Conservation (phyloP, 306 rosid genomes). For the Castanopsis chinensis region DNA sequence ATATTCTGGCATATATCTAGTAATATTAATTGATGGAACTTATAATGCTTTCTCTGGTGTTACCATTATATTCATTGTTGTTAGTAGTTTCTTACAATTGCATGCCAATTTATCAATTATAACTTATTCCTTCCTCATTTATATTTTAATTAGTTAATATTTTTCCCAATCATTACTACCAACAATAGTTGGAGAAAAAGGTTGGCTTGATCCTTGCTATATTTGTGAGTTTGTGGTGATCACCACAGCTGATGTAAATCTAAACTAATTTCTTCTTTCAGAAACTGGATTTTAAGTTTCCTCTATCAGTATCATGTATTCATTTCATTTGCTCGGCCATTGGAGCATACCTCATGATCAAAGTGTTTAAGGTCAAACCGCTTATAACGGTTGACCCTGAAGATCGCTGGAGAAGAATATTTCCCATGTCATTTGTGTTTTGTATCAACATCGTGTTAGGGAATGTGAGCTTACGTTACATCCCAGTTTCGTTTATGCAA, state of each 20-base stretch:
- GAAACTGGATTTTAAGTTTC: conserved; percentile 99
- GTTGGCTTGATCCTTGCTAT: conserved; percentile 7
- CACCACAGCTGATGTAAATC: not conserved
- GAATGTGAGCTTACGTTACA: conserved; percentile 91
- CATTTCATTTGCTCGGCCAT: conserved; percentile 93
- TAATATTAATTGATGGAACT: not conserved
- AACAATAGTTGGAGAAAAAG: not conserved
- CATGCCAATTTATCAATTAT: not conserved
- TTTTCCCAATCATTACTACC: not conserved
- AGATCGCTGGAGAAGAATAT: conserved; percentile 96
- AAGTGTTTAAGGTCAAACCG: conserved; percentile 85
- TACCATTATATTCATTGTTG: not conserved
- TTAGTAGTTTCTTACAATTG: not conserved
- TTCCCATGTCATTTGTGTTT: conserved; percentile 98
- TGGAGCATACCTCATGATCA: conserved; percentile 77
- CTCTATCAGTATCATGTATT: conserved; percentile 78
- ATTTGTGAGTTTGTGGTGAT: conserved; percentile 1
- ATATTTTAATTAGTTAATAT: not conserved
- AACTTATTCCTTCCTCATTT: not conserved
- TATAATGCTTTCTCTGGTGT: not conserved
- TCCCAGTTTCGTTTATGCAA: conserved; percentile 99
- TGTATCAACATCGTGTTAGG: conserved; percentile 95
- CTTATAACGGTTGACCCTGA: conserved; percentile 78
- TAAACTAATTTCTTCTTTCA: conserved; percentile 32
- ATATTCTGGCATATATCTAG: not conserved